Evolutionary conservation across 75 land plant species (phyloP).

Genomic region (Azolla pinnata): DNA sequence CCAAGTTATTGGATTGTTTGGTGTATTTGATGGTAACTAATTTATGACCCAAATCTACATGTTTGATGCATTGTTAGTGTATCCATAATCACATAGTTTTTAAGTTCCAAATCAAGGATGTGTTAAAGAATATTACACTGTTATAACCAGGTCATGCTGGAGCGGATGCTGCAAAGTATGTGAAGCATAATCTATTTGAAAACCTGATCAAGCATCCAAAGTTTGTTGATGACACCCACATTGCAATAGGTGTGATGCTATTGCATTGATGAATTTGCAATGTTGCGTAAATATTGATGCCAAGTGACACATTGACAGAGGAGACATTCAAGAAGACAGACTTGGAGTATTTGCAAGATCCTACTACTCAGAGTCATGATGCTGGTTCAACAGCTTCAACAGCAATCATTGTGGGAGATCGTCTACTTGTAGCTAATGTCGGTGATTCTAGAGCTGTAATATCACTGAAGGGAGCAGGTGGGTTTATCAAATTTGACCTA

Average conservation of each 20-base stretch:
- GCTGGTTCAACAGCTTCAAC: conserved; percentile 17
- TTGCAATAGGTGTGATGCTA: conserved; percentile 51
- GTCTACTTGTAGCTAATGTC: conserved; percentile 10
- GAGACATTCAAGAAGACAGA: conserved; percentile 12
- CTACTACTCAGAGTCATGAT: conserved; percentile 2
- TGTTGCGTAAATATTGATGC: not conserved
- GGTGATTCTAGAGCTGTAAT: conserved; percentile 15
- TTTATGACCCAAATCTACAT: too few species aligned
- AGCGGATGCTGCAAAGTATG: conserved; percentile 75
- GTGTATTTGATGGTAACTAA: conserved; percentile 90
- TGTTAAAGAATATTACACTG: not conserved
- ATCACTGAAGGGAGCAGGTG: conserved; percentile 6
- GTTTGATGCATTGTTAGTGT: too few species aligned
- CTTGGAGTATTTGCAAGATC: conserved; percentile 5
- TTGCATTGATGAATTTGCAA: conserved; percentile 1
- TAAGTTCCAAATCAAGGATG: too few species aligned
- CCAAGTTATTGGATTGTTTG: conserved; percentile 70
- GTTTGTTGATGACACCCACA: conserved; percentile 60
- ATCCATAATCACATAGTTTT: too few species aligned
- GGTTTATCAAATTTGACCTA: too few species aligned
- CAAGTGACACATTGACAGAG: not conserved
- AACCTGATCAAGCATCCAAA: conserved; percentile 69
- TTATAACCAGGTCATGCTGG: conserved; percentile 64
- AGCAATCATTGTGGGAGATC: conserved; percentile 16
- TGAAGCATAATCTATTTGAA: conserved; percentile 63